phyloP scores from a whole-genome alignment of 148 eudicot species.

The Rhododendron kiyosumense region DNA sequence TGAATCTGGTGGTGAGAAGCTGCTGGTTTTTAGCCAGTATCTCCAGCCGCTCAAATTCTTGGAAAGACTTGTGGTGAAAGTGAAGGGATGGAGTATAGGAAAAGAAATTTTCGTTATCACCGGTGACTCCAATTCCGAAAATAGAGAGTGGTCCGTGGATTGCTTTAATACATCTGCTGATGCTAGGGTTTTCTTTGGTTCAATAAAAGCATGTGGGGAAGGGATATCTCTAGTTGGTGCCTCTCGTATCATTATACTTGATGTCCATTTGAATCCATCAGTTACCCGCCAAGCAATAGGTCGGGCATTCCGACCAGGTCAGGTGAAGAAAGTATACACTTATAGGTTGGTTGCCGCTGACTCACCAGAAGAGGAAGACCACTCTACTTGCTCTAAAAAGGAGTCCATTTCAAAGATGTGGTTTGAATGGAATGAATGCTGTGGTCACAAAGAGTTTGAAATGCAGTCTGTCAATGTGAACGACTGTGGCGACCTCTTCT shows the following conservation, averaged over 20 bases:
- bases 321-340: slow-evolving; percentile 57
- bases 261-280: slow-evolving; percentile 79
- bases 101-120: slow-evolving; percentile 67
- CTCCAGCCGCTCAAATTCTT: slow-evolving; percentile 71
- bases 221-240: slow-evolving; percentile 97
- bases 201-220: slow-evolving; percentile 92
- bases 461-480: slow-evolving; percentile 48
- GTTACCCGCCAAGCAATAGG: slow-evolving; percentile 97
- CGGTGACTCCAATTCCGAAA: slow-evolving; percentile 57
- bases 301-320: slow-evolving; percentile 93
- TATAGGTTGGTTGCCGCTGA: slow-evolving; percentile 76
- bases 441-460: slow-evolving; percentile 44
- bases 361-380: slow-evolving; percentile 84
- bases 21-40: slow-evolving; percentile 79
- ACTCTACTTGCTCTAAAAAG: slow-evolving; percentile 66
- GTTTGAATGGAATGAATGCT: slow-evolving; percentile 79
- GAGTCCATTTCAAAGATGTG: slow-evolving; percentile 85
- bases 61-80: slow-evolving; percentile 42
- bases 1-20: slow-evolving; percentile 67
- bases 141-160: slow-evolving; percentile 71
- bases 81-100: slow-evolving; percentile 56
- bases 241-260: slow-evolving; percentile 78
- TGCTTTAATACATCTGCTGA: slow-evolving; percentile 65
- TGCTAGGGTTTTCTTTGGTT: slow-evolving; percentile 80
- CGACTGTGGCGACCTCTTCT: slow-evolving; percentile 59